phyloP scores from a whole-genome alignment of 1,284 basidiomycete genomes.

The Cerioporus squamosus region DNA sequence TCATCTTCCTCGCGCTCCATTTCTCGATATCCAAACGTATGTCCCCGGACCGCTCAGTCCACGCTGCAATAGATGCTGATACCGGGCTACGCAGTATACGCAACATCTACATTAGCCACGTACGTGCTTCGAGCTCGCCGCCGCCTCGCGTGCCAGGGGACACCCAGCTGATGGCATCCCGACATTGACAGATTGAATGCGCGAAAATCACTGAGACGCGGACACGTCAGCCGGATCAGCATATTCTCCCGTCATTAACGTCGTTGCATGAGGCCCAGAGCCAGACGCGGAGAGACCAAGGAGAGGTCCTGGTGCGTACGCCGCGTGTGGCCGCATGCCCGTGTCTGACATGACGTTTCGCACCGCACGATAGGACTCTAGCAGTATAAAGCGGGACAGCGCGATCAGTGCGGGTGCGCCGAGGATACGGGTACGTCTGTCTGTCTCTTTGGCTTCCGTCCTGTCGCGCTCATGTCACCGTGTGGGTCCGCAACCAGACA shows the following conservation, averaged over 20 bases:
- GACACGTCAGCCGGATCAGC: slow-evolving; percentile 16
- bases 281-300: slow-evolving; percentile 11
- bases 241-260: slow-evolving; percentile 22
- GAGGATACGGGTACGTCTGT: slow-evolving; percentile 3
- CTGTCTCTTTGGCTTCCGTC: too few relatives aligned
- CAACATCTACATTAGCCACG: slow-evolving; percentile 43
- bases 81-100: slow-evolving; percentile 11
- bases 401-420: not conserved
- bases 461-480: too few relatives aligned
- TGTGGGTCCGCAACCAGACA: too few relatives aligned
- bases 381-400: slow-evolving; percentile 5
- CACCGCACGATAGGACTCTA: not conserved
- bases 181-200: slow-evolving; percentile 22
- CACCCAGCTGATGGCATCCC: not conserved
- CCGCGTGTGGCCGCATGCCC: not conserved
- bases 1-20: slow-evolving; percentile 55
- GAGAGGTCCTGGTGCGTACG: slow-evolving; percentile 4
- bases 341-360: not conserved
- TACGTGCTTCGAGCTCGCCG: slow-evolving; percentile 44
- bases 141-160: not conserved
- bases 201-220: slow-evolving; percentile 25
- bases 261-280: slow-evolving; percentile 18
- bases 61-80: not conserved
- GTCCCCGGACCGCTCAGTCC: slow-evolving; percentile 2
- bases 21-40: slow-evolving; percentile 54